Evolutionary conservation across 805 yeast genomes (phyloP).

Genomic region (Candida sakaeoensis): DNA sequence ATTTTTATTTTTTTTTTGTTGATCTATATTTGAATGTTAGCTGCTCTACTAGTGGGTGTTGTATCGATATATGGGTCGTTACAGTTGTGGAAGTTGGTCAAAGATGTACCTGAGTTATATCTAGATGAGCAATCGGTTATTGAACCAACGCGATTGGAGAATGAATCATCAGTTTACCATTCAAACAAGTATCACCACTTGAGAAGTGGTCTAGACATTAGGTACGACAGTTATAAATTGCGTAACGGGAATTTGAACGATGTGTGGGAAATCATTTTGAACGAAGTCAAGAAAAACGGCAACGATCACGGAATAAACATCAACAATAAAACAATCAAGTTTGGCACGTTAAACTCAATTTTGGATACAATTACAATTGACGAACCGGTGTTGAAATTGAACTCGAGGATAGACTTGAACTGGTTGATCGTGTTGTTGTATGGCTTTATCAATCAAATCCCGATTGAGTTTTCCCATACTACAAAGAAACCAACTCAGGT

Average conservation of each 20-base stretch:
- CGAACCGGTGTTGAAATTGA: neutral
- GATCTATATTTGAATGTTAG: neutral
- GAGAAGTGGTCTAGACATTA: conserved; percentile 63
- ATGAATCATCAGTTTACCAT: conserved; percentile 75
- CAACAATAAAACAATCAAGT: conserved; percentile 13
- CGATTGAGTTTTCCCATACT: conserved; percentile 28
- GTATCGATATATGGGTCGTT: conserved; percentile 18
- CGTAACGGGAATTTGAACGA: conserved; percentile 77
- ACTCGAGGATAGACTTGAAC: conserved; percentile 3
- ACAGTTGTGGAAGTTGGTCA: conserved; percentile 30
- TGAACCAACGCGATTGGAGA: conserved; percentile 56
- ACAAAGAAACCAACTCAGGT: conserved; percentile 6
- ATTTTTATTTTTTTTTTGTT: neutral
- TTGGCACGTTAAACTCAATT: conserved; percentile 2
- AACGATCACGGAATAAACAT: conserved; percentile 18
- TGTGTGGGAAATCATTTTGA: conserved; percentile 56
- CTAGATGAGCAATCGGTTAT: conserved; percentile 62
- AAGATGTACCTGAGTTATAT: conserved; percentile 58
- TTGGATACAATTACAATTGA: neutral
- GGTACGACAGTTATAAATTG: conserved; percentile 56
- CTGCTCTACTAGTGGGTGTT: conserved; percentile 13
- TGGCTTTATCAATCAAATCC: conserved; percentile 40
- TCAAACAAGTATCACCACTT: conserved; percentile 71
- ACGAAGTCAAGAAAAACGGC: conserved; percentile 12
- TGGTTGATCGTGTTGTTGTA: conserved; percentile 19